These are phyloP conservation scores for Melanomma pulvis-pyrius DNA, from an alignment of 495 filamentous ascomycete species.

Conservation along the genomic window DNA sequence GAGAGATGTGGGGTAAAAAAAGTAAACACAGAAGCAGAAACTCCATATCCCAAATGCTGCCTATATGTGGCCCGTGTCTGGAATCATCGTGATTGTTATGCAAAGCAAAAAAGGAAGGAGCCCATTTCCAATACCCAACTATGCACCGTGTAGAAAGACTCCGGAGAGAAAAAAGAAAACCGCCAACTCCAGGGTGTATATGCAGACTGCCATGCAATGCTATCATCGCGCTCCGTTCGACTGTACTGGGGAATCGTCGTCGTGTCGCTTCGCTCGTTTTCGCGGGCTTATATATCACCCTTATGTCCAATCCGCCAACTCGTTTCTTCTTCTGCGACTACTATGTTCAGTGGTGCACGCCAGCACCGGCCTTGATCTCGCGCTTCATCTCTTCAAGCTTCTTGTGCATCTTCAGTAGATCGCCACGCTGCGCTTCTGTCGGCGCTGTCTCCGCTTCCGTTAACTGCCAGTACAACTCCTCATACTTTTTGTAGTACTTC, in stretches of 20 bases:
- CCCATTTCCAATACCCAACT: not conserved
- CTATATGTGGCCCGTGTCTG: not conserved
- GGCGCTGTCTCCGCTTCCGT: slow-evolving; percentile 24
- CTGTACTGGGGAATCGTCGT: not conserved
- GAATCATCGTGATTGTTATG: not conserved
- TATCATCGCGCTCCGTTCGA: not conserved
- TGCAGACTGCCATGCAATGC: slow-evolving; percentile 1
- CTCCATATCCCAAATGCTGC: not conserved
- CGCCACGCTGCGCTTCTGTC: slow-evolving; percentile 21
- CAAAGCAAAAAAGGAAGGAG: not conserved
- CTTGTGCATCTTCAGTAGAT: slow-evolving; percentile 38
- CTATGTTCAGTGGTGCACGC: slow-evolving; percentile 5
- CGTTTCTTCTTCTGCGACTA: slow-evolving; percentile 1
- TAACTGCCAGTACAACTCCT: slow-evolving; percentile 37
- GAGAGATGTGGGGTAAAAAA: not conserved
- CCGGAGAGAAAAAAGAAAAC: not conserved
- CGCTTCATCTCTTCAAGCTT: slow-evolving; percentile 41
- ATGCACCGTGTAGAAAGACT: not conserved
- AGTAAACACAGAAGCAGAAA: not conserved
- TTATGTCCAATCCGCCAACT: not conserved
- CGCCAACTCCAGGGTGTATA: not conserved
- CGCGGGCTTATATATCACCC: not conserved
- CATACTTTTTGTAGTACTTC: slow-evolving; percentile 39
- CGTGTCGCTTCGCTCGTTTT: not conserved
- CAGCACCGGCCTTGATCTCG: slow-evolving; percentile 39